These are phyloP conservation scores for Physcomitrellopsis africana DNA, from an alignment of 225 moss, liverwort and hornwort species.

Conservation along the genomic window DNA sequence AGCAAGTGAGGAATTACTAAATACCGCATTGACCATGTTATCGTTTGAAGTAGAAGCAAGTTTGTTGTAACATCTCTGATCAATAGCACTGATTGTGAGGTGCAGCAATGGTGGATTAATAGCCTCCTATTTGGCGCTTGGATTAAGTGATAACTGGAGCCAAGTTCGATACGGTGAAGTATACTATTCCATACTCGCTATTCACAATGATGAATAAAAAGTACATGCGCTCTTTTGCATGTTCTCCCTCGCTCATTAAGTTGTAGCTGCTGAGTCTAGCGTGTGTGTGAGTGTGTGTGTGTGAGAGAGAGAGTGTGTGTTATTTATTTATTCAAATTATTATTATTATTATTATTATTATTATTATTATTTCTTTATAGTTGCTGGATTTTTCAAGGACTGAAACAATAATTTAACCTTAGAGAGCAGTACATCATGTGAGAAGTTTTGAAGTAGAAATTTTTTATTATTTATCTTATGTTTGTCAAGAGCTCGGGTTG, in stretches of 20 bases:
- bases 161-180: conserved; percentile 76
- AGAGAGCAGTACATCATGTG: conserved; percentile 3
- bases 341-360: no score
- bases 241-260: not conserved
- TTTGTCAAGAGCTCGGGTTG: conserved; percentile 4
- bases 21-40: not conserved
- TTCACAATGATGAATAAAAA: conserved; percentile 15
- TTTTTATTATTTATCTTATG: no score
- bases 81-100: conserved; percentile 33
- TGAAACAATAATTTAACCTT: not conserved
- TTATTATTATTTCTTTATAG: not conserved
- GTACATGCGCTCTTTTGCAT: not conserved
- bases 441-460: not conserved
- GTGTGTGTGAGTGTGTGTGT: no score
- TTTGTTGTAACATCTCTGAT: conserved; percentile 21
- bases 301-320: no score
- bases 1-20: conserved; percentile 1
- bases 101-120: conserved; percentile 61
- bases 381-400: not conserved
- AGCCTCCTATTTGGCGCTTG: conserved; percentile 68
- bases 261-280: conserved; percentile 19
- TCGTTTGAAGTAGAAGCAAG: not conserved
- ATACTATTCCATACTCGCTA: conserved; percentile 7
- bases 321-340: no score
- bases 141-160: conserved; percentile 83